These are phyloP conservation scores for Pseudoturritis turrita DNA, from an alignment of 345 rosid genomes.

Conservation along the genomic window DNA sequence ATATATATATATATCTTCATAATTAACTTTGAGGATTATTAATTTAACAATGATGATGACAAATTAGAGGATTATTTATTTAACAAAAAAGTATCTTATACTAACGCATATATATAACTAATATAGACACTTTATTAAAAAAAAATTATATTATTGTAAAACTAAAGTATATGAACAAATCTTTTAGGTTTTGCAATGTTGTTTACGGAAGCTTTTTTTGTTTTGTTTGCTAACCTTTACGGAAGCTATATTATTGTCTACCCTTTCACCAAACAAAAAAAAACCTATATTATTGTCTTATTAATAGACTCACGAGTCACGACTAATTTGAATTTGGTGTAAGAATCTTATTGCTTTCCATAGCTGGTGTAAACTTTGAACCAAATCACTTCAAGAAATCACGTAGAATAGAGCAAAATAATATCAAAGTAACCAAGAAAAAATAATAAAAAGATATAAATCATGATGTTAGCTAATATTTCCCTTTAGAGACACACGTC, in stretches of 20 bases:
- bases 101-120: background rate
- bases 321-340: too few species aligned
- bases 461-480: background rate
- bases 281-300: background rate
- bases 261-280: too few species aligned
- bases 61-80: background rate
- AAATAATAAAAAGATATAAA: background rate
- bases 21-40: too few species aligned
- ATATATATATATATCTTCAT: too few species aligned
- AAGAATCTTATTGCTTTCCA: background rate
- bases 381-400: background rate
- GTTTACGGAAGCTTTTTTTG: background rate
- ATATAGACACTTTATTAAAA: too few species aligned
- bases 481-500: background rate
- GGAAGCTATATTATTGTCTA: too few species aligned
- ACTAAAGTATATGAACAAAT: background rate
- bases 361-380: background rate
- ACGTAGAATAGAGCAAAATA: background rate
- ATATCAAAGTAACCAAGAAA: background rate
- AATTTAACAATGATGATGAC: too few species aligned
- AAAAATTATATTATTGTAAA: too few species aligned
- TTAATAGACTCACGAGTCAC: background rate
- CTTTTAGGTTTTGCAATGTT: background rate
- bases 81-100: background rate
- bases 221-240: too few species aligned